phyloP scores from a whole-genome alignment of 805 yeast species.

The Yarrowia sp. region DNA sequence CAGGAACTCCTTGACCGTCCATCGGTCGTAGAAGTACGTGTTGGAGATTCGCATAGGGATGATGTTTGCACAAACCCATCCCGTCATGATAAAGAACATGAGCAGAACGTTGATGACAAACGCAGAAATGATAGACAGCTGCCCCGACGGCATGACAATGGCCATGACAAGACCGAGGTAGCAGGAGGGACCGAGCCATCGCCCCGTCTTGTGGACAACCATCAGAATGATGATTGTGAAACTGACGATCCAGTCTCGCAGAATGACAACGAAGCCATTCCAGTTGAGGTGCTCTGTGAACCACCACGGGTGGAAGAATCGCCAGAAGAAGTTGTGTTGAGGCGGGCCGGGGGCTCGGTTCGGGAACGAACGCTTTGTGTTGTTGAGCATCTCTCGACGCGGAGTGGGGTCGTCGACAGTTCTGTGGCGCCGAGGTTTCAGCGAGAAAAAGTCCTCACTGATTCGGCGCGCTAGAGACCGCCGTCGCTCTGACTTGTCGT shows the following conservation, averaged over 20 bases:
- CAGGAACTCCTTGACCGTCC: slow-evolving; percentile 30
- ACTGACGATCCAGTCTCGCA: background rate
- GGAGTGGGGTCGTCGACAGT: slow-evolving; percentile 1
- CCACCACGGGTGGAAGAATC: slow-evolving; percentile 22
- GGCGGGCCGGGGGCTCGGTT: slow-evolving; percentile 18
- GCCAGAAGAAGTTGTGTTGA: background rate
- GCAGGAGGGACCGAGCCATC: slow-evolving; percentile 19
- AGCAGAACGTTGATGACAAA: slow-evolving; percentile 12
- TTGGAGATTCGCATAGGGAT: slow-evolving; percentile 11
- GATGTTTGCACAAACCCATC: slow-evolving; percentile 26
- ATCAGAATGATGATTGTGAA: slow-evolving; percentile 4
- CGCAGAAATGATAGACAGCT: slow-evolving; percentile 1
- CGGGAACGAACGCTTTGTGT: slow-evolving; percentile 5
- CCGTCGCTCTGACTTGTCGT: background rate
- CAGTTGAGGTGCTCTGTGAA: background rate
- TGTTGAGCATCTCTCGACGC: slow-evolving; percentile 8
- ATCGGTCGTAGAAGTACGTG: slow-evolving; percentile 11
- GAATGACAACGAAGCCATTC: background rate
- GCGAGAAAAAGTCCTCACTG: background rate
- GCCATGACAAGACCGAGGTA: slow-evolving; percentile 6
- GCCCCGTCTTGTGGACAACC: background rate
- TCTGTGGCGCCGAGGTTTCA: background rate
- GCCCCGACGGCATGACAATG: slow-evolving; percentile 15
- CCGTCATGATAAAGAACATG: slow-evolving; percentile 11
- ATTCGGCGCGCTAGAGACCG: slow-evolving; percentile 15